Evolutionary conservation across 495 filamentous ascomycete species (phyloP).

Genomic region (Penicillium longicatenatum): DNA sequence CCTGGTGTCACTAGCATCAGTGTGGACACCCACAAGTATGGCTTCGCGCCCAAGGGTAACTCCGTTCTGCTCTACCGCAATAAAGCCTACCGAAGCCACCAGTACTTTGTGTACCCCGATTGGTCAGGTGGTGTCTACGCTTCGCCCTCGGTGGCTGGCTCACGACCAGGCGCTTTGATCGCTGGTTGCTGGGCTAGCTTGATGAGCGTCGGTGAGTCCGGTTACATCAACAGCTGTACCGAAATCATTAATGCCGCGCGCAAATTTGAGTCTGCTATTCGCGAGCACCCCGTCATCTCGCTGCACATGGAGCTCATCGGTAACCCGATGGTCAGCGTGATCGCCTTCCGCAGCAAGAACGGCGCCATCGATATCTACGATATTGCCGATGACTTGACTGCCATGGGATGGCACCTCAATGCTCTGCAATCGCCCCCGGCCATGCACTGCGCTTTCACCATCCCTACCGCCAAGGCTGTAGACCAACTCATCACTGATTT

Average conservation of each 20-base stretch:
- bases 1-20: conserved; percentile 93
- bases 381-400: conserved; percentile 79
- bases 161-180: conserved; percentile 88
- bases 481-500: conserved; percentile 79
- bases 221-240: conserved; percentile 82
- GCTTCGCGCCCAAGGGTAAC: conserved; percentile 97
- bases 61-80: conserved; percentile 88
- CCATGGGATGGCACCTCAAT: conserved; percentile 92
- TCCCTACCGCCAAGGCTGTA: conserved; percentile 78
- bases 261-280: conserved; percentile 77
- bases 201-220: conserved; percentile 84
- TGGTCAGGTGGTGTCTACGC: conserved; percentile 98
- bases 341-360: conserved; percentile 78
- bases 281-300: conserved; percentile 61
- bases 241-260: conserved; percentile 86
- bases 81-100: conserved; percentile 72
- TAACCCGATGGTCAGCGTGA: conserved; percentile 82
- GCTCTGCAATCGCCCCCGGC: conserved; percentile 88
- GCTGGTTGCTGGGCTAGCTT: conserved; percentile 91
- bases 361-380: conserved; percentile 79
- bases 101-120: conserved; percentile 94
- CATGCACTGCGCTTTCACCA: conserved; percentile 95
- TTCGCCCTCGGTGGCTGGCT: conserved; percentile 86
- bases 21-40: conserved; percentile 98
- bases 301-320: conserved; percentile 80